Conservation (phyloP, 345 rosid genomes). For the Camelina sativa region DNA sequence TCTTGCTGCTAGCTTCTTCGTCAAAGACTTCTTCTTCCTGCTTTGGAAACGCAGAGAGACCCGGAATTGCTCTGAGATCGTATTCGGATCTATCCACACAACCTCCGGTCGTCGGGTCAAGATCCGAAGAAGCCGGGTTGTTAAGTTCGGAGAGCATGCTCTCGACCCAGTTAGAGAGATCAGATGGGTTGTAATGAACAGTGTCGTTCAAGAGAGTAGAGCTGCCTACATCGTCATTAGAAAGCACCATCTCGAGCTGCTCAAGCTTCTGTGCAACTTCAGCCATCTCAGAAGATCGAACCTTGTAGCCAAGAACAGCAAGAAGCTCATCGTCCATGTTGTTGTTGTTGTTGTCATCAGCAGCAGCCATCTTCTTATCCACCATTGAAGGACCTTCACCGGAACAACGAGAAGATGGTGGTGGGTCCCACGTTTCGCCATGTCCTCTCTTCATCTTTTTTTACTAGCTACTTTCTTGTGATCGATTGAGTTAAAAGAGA, state of each 20-base stretch:
- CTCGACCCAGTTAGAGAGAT: conserved; percentile 74
- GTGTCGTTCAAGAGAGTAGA: conserved; percentile 63
- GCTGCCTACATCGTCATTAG: conserved; percentile 64
- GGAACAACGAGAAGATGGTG: conserved; percentile 26
- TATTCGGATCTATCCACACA: conserved; percentile 60
- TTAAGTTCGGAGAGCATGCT: conserved; percentile 75
- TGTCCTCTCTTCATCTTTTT: conserved; percentile 65
- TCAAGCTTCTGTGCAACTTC: conserved; percentile 89
- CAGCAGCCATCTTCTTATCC: conserved; percentile 44
- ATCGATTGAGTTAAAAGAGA: conserved; percentile 1
- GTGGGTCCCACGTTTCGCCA: conserved; percentile 45
- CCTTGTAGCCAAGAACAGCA: conserved; percentile 84
- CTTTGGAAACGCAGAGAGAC: conserved; percentile 56
- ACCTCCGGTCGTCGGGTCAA: conserved; percentile 10
- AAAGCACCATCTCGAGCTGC: conserved; percentile 81
- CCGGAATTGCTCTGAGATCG: conserved; percentile 81
- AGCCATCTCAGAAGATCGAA: conserved; percentile 83
- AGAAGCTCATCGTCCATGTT: conserved; percentile 89
- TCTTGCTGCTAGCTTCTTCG: conserved; percentile 44
- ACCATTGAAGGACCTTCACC: conserved; percentile 48
- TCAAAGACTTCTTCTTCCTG: conserved; percentile 24
- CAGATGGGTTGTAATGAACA: conserved; percentile 84
- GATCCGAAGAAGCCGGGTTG: conserved; percentile 48
- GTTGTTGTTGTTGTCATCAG: conserved; percentile 49
- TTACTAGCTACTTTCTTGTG: background rate